Percentiles rank a stretch among this genome's conserved stretches.
phyloP scores from a whole-genome alignment of 2,329 filamentous ascomycete species.

The Colletotrichum scovillei region DNA sequence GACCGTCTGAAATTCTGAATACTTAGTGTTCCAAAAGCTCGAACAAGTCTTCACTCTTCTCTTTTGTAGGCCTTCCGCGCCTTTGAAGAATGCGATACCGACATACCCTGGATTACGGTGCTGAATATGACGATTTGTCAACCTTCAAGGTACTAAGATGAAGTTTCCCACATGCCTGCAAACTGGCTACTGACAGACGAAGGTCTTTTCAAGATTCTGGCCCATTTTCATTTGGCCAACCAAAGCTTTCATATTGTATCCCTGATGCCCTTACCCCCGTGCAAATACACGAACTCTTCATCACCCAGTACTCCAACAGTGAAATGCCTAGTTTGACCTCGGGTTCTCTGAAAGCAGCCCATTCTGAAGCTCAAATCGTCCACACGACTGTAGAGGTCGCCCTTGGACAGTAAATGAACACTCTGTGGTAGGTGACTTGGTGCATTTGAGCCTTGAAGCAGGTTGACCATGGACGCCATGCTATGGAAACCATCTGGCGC shows the following conservation, averaged over 20 bases:
- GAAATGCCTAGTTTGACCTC: neutral
- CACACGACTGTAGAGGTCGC: neutral
- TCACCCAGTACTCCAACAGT: conserved; percentile 1
- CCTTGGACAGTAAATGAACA: neutral
- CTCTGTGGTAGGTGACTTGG: neutral
- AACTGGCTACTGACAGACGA: no score
- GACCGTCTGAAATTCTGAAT: neutral
- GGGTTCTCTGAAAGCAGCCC: neutral
- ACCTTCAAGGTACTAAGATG: no score
- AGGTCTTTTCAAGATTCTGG: no score
- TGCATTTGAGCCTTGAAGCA: conserved; percentile 7
- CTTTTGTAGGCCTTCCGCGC: neutral
- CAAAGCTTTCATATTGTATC: no score
- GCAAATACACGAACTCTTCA: neutral
- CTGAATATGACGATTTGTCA: no score
- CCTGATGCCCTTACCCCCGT: neutral
- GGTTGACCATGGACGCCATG: neutral
- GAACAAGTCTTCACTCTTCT: neutral
- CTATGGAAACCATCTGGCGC: conserved; percentile 8
- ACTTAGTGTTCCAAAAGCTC: neutral
- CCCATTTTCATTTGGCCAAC: no score
- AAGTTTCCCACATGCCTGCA: no score
- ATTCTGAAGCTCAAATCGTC: neutral
- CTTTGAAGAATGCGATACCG: neutral
- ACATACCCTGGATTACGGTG: neutral